Conservation (phyloP, 2,329 filamentous ascomycete species). For the Blumeriella jaapii region DNA sequence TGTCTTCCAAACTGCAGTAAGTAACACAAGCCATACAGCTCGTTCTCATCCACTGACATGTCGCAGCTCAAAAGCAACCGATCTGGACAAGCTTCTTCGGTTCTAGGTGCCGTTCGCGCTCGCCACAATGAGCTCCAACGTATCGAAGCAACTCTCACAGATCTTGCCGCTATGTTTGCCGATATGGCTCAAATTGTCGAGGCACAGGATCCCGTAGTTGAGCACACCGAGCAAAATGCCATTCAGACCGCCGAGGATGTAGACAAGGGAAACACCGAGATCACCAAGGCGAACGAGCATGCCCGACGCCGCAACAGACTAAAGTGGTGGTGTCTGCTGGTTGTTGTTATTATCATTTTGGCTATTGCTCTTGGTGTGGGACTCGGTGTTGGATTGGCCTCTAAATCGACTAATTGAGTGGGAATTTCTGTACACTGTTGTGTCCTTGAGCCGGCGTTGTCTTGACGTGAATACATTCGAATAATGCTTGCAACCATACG, state of each 20-base stretch:
- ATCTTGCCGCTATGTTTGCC: constrained; percentile 59
- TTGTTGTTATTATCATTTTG: constrained; percentile 47
- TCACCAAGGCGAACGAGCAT: constrained; percentile 54
- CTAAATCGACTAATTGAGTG: no score
- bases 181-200: constrained; percentile 66
- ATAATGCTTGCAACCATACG: constrained; percentile 1
- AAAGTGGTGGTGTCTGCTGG: constrained; percentile 69
- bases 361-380: constrained; percentile 43
- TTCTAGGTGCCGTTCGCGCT: constrained; percentile 67
- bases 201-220: constrained; percentile 55
- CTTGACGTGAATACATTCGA: neutral
- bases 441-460: constrained; percentile 3
- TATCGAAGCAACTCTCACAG: constrained; percentile 64
- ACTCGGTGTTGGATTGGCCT: constrained; percentile 27
- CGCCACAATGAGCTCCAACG: constrained; percentile 74
- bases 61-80: constrained; percentile 62
- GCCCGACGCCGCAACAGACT: constrained; percentile 58
- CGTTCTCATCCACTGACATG: no score
- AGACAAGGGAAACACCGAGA: constrained; percentile 56
- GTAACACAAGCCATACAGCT: constrained; percentile 27
- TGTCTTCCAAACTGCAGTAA: constrained; percentile 72
- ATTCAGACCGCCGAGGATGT: constrained; percentile 54
- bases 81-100: constrained; percentile 57
- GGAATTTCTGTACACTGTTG: constrained; percentile 1
- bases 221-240: constrained; percentile 53